Conservation (phyloP, 1,284 basidiomycete species). For the Hymenochaete sp. region DNA sequence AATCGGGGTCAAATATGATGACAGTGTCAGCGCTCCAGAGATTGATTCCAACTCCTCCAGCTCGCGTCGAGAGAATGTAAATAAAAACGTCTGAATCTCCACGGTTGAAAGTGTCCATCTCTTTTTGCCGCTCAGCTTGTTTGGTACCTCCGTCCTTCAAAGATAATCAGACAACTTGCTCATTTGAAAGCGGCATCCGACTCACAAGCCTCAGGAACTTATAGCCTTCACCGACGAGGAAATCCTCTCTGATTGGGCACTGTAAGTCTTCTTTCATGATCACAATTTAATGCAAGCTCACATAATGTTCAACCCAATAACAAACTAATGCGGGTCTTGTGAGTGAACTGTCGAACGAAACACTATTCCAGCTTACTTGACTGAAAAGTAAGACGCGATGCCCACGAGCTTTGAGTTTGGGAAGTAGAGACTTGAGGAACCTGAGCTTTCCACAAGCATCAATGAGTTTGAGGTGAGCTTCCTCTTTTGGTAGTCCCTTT, state of each 20-base stretch:
- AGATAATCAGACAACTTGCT: constrained; percentile 17
- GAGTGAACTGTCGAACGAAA: constrained; percentile 7
- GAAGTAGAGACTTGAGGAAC: constrained; percentile 74
- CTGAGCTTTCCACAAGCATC: constrained; percentile 84
- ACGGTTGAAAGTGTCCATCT: constrained; percentile 90
- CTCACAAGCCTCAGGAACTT: constrained; percentile 83
- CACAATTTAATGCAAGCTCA: not conserved
- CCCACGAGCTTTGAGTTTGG: constrained; percentile 81
- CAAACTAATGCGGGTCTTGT: constrained; percentile 52
- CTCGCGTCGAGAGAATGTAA: constrained; percentile 88
- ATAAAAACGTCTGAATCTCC: constrained; percentile 83
- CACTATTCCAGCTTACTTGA: constrained; percentile 76
- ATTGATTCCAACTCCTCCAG: constrained; percentile 95
- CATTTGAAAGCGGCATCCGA: constrained; percentile 16
- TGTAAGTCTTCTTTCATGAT: not conserved
- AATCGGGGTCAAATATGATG: constrained; percentile 89
- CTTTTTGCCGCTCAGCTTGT: constrained; percentile 80
- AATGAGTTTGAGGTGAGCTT: constrained; percentile 73
- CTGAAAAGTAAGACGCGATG: constrained; percentile 97
- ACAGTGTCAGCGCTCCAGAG: constrained; percentile 85
- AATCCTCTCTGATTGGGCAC: constrained; percentile 60
- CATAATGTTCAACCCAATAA: constrained; percentile 82
- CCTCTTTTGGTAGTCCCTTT: constrained; percentile 44
- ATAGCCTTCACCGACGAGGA: constrained; percentile 81
- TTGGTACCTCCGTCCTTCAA: constrained; percentile 83